These are phyloP conservation scores for Leptographium procerum DNA, from an alignment of 2,329 filamentous ascomycete species.

Conservation along the genomic window DNA sequence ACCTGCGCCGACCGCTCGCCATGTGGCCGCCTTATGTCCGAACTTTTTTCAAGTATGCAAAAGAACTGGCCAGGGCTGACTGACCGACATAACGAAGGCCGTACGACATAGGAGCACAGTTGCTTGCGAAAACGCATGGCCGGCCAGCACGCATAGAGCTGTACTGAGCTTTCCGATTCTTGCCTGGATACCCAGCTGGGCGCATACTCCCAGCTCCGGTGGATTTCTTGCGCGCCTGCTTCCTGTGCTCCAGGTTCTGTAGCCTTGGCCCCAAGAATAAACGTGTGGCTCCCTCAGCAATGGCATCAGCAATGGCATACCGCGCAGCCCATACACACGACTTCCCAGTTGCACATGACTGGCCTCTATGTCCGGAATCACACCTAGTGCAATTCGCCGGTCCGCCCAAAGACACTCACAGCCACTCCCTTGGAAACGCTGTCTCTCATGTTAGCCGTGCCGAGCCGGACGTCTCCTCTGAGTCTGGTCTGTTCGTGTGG, in stretches of 20 bases:
- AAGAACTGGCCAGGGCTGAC: neutral
- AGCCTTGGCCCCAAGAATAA: neutral
- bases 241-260: too few relatives aligned
- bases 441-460: neutral
- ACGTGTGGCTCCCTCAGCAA: neutral
- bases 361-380: neutral
- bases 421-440: neutral
- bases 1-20: neutral
- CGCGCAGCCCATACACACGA: neutral
- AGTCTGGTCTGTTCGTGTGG: slow-evolving; percentile 16
- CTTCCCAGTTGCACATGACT: neutral
- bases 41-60: neutral
- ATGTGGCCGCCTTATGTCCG: neutral
- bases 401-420: neutral
- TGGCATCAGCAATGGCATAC: neutral
- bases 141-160: too few relatives aligned
- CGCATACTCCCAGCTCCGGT: too few relatives aligned
- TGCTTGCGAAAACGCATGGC: too few relatives aligned
- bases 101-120: too few relatives aligned
- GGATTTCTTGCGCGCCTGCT: too few relatives aligned
- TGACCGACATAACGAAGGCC: too few relatives aligned
- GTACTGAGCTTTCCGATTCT: too few relatives aligned
- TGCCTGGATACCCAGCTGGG: too few relatives aligned
- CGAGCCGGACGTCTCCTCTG: slow-evolving; percentile 9
- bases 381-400: neutral